A percentile compares a stretch with the other conserved stretches of the same genome.
phyloP scores from a whole-genome alignment of 306 rosid species.

The Aeschynomene evenia region DNA sequence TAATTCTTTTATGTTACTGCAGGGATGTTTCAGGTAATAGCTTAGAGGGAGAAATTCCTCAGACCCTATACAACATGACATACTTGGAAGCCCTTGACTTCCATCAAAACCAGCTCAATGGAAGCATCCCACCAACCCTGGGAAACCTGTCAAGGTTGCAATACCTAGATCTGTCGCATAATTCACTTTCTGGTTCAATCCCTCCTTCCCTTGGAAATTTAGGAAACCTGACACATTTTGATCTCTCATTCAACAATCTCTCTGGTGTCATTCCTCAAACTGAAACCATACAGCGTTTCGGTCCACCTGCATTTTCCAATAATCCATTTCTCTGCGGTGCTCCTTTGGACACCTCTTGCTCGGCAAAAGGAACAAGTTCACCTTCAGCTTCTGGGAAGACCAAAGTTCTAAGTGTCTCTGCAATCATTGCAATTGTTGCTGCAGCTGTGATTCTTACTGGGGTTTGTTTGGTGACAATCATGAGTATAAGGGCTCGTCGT shows the following conservation, averaged over 20 bases:
- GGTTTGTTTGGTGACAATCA: slow-evolving; percentile 79
- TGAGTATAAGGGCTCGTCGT: slow-evolving; percentile 67
- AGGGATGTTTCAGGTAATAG: slow-evolving; percentile 87
- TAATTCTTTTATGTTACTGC: slow-evolving; percentile 45
- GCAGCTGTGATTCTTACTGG: slow-evolving; percentile 85
- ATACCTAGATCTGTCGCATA: slow-evolving; percentile 69
- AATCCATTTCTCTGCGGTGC: slow-evolving; percentile 87
- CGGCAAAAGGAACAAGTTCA: slow-evolving; percentile 39
- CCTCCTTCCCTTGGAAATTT: slow-evolving; percentile 74
- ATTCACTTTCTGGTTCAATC: slow-evolving; percentile 67
- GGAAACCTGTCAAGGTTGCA: slow-evolving; percentile 71
- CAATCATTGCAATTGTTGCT: slow-evolving; percentile 89
- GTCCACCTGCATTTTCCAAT: slow-evolving; percentile 64
- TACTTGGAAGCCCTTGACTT: slow-evolving; percentile 75
- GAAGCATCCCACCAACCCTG: slow-evolving; percentile 71
- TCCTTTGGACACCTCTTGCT: slow-evolving; percentile 75
- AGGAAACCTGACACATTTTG: slow-evolving; percentile 52
- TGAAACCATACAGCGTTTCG: slow-evolving; percentile 54
- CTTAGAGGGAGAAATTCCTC: slow-evolving; percentile 77
- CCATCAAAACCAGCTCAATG: slow-evolving; percentile 65
- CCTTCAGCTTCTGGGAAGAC: slow-evolving; percentile 47
- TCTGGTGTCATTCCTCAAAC: slow-evolving; percentile 69
- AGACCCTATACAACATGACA: slow-evolving; percentile 63
- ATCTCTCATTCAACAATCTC: slow-evolving; percentile 80
- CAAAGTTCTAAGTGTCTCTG: slow-evolving; percentile 65